A percentile compares a stretch with the other conserved stretches of the same genome.
Evolutionary conservation across 768 basidiomycete genomes (phyloP).

Genomic region (Russula griseocarnosa): DNA sequence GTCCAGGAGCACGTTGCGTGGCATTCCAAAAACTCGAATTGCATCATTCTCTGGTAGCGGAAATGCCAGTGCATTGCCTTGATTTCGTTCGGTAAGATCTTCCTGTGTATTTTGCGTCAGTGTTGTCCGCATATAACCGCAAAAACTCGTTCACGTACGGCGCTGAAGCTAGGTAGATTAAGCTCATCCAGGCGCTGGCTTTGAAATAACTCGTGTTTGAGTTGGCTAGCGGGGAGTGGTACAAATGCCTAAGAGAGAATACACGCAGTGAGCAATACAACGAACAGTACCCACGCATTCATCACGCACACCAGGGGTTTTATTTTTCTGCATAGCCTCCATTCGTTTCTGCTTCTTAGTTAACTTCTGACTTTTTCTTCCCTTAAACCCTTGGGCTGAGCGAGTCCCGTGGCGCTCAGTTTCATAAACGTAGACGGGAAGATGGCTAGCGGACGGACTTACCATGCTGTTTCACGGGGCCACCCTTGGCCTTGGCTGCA

Average conservation of each 20-base stretch:
- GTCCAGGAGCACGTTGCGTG: slow-evolving; percentile 22
- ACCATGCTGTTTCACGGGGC: slow-evolving; percentile 15
- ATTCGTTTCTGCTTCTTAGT: slow-evolving; percentile 12
- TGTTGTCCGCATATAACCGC: not conserved
- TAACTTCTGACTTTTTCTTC: slow-evolving; percentile 10
- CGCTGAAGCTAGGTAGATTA: slow-evolving; percentile 42
- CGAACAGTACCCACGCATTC: not conserved
- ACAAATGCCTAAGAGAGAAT: slow-evolving; percentile 40
- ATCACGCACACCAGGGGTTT: slow-evolving; percentile 23
- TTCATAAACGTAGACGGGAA: not conserved
- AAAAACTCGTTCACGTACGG: slow-evolving; percentile 36
- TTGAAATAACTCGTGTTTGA: slow-evolving; percentile 44
- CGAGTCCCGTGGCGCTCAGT: not conserved
- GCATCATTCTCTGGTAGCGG: slow-evolving; percentile 28
- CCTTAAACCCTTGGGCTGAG: slow-evolving; percentile 24
- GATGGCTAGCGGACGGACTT: not conserved
- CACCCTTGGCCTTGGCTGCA: slow-evolving; percentile 22
- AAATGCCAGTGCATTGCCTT: slow-evolving; percentile 22
- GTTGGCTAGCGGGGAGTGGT: slow-evolving; percentile 38
- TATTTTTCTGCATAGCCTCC: slow-evolving; percentile 14
- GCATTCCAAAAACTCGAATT: slow-evolving; percentile 20
- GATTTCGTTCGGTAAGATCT: slow-evolving; percentile 16
- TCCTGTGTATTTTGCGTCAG: slow-evolving; percentile 5
- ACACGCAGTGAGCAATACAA: not conserved
- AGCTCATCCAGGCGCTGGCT: slow-evolving; percentile 37